phyloP scores from a whole-genome alignment of 202 grass and related monocot species.

The Digitaria exilis region DNA sequence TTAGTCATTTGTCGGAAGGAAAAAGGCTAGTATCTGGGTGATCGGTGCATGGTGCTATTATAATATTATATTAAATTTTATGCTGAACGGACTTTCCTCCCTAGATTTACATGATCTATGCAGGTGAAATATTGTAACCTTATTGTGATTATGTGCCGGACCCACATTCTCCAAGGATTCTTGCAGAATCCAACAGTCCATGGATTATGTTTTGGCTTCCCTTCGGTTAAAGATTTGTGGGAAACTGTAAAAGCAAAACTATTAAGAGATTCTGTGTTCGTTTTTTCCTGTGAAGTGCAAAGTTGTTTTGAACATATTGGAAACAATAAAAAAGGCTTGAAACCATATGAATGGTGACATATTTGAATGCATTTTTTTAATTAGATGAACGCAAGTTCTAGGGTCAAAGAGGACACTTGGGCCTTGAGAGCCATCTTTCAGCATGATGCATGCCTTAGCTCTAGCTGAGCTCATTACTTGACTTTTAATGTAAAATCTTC shows the following conservation, averaged over 20 bases:
- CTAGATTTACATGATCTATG: not conserved
- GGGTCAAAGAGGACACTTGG: not conserved
- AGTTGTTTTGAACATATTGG: not conserved
- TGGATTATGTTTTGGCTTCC: not conserved
- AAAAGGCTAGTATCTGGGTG: not conserved
- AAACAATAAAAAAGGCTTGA: not conserved
- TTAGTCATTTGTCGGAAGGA: not conserved
- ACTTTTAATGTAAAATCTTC: not conserved
- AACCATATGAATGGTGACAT: not conserved
- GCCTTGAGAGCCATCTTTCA: not conserved
- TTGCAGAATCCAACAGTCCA: not conserved
- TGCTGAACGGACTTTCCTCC: not conserved
- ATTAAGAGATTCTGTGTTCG: not conserved
- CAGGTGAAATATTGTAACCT: not conserved
- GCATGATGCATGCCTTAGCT: not conserved
- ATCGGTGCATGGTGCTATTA: not conserved
- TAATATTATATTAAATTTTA: not conserved
- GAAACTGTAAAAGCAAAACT: not conserved
- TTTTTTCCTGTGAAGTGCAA: not conserved
- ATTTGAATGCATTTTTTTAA: not conserved
- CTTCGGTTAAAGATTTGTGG: not conserved
- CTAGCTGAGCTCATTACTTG: not conserved
- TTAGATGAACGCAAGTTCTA: not conserved
- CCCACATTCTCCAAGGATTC: not conserved
- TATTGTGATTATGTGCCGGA: not conserved